Percentiles rank a stretch among this genome's conserved stretches.
Evolutionary conservation across 176 grass and related monocot genomes (phyloP).

Genomic region (Puya raimondii): DNA sequence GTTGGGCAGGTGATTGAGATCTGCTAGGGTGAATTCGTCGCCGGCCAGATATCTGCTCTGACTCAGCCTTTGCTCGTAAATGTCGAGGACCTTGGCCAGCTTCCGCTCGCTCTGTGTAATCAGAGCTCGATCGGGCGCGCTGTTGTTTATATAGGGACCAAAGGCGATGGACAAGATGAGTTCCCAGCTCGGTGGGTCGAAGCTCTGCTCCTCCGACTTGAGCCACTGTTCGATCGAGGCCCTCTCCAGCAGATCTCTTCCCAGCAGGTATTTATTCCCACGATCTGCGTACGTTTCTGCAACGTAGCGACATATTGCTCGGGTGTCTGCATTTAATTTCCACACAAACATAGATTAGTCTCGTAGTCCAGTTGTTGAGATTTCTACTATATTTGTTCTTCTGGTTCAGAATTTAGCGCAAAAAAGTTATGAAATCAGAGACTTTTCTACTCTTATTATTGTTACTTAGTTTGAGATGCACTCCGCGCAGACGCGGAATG

Average conservation of each 20-base stretch:
- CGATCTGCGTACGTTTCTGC: conserved; percentile 49
- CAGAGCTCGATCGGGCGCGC: neutral
- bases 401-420: neutral
- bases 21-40: conserved; percentile 70
- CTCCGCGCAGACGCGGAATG: too few relatives aligned
- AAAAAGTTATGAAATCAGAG: too few relatives aligned
- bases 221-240: conserved; percentile 94
- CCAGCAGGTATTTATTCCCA: conserved; percentile 53
- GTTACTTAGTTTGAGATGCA: too few relatives aligned
- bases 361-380: neutral
- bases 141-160: neutral
- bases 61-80: conserved; percentile 71
- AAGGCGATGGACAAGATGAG: conserved; percentile 81
- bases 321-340: conserved; percentile 60
- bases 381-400: neutral
- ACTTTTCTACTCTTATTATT: too few relatives aligned
- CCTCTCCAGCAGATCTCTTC: conserved; percentile 69
- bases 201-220: conserved; percentile 70
- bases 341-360: conserved; percentile 5
- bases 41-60: conserved; percentile 59
- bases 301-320: conserved; percentile 69
- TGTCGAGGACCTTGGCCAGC: conserved; percentile 64
- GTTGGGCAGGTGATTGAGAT: conserved; percentile 80
- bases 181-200: conserved; percentile 72
- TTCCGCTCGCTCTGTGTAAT: conserved; percentile 21